Conservation (phyloP, 2,329 filamentous ascomycete species). For the Beauveria pseudobassiana region DNA sequence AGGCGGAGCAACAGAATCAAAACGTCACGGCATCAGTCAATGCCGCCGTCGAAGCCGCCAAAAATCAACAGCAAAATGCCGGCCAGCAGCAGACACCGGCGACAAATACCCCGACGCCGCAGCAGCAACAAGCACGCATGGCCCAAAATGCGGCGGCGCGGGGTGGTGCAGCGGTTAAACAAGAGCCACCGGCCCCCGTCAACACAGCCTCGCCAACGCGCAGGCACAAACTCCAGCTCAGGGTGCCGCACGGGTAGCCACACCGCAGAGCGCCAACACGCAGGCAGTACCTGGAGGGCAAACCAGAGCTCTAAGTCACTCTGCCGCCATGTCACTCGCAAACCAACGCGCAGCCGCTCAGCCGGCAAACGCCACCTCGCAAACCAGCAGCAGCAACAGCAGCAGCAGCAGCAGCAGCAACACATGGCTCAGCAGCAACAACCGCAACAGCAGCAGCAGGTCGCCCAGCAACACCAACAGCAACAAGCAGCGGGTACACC, state of each 20-base stretch:
- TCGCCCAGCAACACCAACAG: conserved; percentile 22
- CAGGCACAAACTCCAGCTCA: conserved; percentile 42
- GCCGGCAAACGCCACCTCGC: conserved; percentile 25
- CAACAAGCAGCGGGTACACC: conserved; percentile 12
- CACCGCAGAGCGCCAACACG: conserved; percentile 38
- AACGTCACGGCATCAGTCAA: conserved; percentile 32
- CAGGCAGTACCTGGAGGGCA: conserved; percentile 27
- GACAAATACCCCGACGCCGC: conserved; percentile 20
- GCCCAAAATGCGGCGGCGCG: conserved; percentile 18
- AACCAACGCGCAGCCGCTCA: conserved; percentile 33
- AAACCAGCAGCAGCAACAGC: conserved; percentile 21
- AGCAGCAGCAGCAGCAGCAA: conserved; percentile 10
- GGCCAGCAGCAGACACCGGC: conserved; percentile 23
- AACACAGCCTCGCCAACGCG: conserved; percentile 40
- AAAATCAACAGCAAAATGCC: conserved; percentile 31
- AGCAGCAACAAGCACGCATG: conserved; percentile 24
- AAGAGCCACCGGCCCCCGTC: conserved; percentile 35
- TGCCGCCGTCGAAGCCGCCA: conserved; percentile 38
- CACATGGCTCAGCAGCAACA: not conserved
- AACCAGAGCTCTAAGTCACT: conserved; percentile 39
- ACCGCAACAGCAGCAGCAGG: conserved; percentile 16
- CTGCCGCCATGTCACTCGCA: conserved; percentile 42
- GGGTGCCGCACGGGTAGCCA: conserved; percentile 38
- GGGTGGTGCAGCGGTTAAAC: conserved; percentile 11
- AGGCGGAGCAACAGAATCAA: conserved; percentile 17